Evolutionary conservation across 371 early-diverging fungal genomes (phyloP), one percentile per base, ranked within the genome.

Genomic region (Chytridium lagenaria): DNA sequence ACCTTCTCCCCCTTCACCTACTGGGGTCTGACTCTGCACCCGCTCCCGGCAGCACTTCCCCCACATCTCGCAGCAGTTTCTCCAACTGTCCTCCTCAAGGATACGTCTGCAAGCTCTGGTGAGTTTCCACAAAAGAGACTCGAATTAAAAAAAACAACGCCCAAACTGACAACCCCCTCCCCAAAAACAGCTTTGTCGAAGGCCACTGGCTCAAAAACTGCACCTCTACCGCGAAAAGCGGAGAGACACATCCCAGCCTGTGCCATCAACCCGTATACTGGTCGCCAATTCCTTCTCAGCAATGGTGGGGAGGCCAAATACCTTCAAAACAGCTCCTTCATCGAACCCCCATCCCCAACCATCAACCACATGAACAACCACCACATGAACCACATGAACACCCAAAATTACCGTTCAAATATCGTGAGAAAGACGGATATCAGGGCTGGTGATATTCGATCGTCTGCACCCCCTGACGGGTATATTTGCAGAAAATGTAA

Each of bases 151-250:
- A n/a, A n/a, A n/a, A n/a, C n/a, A n/a, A 0, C 26, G 7, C 59
- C 39, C 22, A 55, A n/a, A n/a, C n/a, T 55, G 22, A 23, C 23
- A 23, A 0, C 61, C 15, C 37, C 65, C 3, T 10, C 34, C 30
- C 63, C 26, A 5, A 22, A 3, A 52, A 34, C 74, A 78, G 77
- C 66, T 68, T 78, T 34, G 80, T 82, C 28, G 83, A 82, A 61
- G 83, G 83, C 39, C 83, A 83, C 77, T 83, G 80, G 80, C 77
- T 83, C 68, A 78, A 78, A 52, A 80, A 80, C 70, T 83, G 83
- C 76, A 69, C 68, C 50, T 83, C 28, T 83, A 83, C 75, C 68
- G 69, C 16, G 71, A 75, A n/a, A 68, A 73, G 23, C 55, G 72
- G 7, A 68, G 77, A 0, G 68, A 69, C 36, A 28, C 34, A 50